phyloP scores from a whole-genome alignment of 2,329 filamentous ascomycete species.

The Aspergillus unguis region DNA sequence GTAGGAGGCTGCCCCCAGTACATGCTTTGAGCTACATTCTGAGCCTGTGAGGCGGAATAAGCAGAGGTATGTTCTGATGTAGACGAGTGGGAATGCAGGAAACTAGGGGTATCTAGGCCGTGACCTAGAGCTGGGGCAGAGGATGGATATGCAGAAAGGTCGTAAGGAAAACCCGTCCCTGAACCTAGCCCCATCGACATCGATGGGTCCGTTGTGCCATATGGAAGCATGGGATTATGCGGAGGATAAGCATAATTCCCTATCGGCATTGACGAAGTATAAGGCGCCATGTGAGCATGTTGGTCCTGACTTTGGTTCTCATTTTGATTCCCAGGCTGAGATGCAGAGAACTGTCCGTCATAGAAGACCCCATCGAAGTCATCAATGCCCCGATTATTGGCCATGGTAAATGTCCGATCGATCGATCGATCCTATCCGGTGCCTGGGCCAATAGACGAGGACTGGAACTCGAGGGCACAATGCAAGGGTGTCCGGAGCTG shows the following conservation, averaged over 20 bases:
- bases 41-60: conserved; percentile 13
- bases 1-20: conserved; percentile 13
- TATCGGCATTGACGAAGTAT: conserved; percentile 11
- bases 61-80: conserved; percentile 8
- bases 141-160: conserved; percentile 22
- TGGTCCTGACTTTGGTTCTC: conserved; percentile 9
- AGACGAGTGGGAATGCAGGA: conserved; percentile 12
- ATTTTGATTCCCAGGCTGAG: conserved; percentile 3
- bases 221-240: conserved; percentile 24
- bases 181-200: conserved; percentile 24
- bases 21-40: conserved; percentile 1
- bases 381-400: conserved; percentile 15
- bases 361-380: conserved; percentile 17
- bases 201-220: conserved; percentile 19
- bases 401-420: conserved; percentile 12
- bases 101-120: conserved; percentile 8
- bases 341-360: conserved; percentile 14
- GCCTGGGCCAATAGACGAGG: conserved; percentile 15
- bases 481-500: not conserved
- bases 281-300: conserved; percentile 15
- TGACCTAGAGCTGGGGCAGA: conserved; percentile 18
- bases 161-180: conserved; percentile 21
- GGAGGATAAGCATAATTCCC: conserved; percentile 15
- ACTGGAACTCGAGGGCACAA: not conserved
- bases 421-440: conserved; percentile 17